Conservation (phyloP, 2,329 filamentous ascomycete genomes). For the Arthrobotrys sphaeroides region DNA sequence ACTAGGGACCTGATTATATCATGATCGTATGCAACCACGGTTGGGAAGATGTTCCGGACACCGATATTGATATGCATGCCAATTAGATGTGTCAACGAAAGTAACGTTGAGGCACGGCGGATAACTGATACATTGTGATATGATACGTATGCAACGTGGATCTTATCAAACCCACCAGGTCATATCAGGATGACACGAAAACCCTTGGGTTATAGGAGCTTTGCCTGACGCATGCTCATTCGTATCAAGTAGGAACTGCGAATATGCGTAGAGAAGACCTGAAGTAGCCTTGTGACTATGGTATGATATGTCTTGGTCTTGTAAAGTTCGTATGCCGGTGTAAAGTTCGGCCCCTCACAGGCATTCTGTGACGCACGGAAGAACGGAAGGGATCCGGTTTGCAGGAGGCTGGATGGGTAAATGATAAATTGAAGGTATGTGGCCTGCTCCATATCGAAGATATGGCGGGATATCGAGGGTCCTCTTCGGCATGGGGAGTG, state of each 20-base stretch:
- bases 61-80: slow-evolving; percentile 27
- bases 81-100: not conserved
- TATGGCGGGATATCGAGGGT: not conserved
- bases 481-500: not conserved
- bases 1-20: not conserved
- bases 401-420: not conserved
- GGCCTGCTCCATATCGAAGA: not conserved
- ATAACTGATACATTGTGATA: not conserved
- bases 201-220: not conserved
- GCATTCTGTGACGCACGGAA: not conserved
- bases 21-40: slow-evolving; percentile 5
- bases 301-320: not conserved
- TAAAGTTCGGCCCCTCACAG: not conserved
- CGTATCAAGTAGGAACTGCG: slow-evolving; percentile 6
- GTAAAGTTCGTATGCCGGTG: not conserved
- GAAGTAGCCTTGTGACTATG: not conserved
- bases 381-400: slow-evolving; percentile 6
- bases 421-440: not conserved
- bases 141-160: slow-evolving; percentile 1
- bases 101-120: slow-evolving; percentile 1
- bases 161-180: not conserved
- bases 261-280: not conserved
- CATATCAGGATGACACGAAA: slow-evolving; percentile 14
- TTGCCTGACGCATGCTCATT: not conserved
- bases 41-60: slow-evolving; percentile 4